phyloP scores from a whole-genome alignment of 2,329 filamentous ascomycete species.

The Claviceps pazoutovae region DNA sequence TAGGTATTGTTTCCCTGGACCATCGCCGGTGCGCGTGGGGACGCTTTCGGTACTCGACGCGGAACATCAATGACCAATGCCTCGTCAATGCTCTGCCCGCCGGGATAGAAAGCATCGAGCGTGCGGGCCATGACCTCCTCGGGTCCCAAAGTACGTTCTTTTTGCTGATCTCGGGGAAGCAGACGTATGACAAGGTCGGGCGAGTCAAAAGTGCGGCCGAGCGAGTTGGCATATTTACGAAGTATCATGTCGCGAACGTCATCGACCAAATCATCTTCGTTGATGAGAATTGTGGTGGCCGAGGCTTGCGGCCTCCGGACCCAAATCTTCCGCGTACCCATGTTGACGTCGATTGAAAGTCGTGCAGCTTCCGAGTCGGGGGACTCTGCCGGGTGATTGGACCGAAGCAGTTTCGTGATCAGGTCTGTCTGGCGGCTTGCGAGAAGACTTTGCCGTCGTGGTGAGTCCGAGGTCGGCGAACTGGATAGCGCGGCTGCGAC shows the following conservation, averaged over 20 bases:
- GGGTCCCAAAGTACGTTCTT: constrained; percentile 61
- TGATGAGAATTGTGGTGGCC: constrained; percentile 71
- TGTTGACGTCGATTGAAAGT: constrained; percentile 29
- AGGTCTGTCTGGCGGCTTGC: constrained; percentile 24
- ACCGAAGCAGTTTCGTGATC: constrained; percentile 18
- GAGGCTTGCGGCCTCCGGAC: constrained; percentile 78
- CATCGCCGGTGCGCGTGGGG: constrained; percentile 44
- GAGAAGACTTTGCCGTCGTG: constrained; percentile 19
- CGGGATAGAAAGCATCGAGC: constrained; percentile 71
- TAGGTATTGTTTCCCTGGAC: constrained; percentile 31
- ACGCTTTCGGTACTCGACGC: constrained; percentile 65
- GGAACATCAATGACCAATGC: constrained; percentile 85
- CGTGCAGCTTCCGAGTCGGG: constrained; percentile 9
- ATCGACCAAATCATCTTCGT: constrained; percentile 83
- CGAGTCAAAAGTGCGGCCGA: constrained; percentile 78
- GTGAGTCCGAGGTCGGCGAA: constrained; percentile 8
- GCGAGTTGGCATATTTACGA: constrained; percentile 83
- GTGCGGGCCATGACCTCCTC: constrained; percentile 72
- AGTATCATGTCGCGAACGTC: constrained; percentile 87
- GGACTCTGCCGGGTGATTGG: constrained; percentile 9
- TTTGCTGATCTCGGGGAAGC: constrained; percentile 49
- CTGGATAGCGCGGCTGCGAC: constrained; percentile 3
- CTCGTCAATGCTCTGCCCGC: constrained; percentile 77
- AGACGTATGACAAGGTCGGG: constrained; percentile 79
- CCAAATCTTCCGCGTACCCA: constrained; percentile 77